Conservation (phyloP, 2,329 filamentous ascomycete genomes). For the Capronia epimyces region DNA sequence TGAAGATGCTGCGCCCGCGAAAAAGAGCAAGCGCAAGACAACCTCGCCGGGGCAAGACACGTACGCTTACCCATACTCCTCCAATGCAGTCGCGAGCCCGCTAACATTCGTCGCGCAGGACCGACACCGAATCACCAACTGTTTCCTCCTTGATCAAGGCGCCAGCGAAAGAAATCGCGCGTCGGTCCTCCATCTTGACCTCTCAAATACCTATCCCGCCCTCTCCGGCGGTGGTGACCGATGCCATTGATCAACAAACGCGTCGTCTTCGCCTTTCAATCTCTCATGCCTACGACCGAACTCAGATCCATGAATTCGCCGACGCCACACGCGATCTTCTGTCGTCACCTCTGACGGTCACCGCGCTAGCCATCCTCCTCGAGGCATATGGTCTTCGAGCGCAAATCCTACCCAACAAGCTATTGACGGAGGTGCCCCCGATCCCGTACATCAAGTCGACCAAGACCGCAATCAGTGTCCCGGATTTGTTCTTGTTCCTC, state of each 20-base stretch:
- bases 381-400: conserved; percentile 66
- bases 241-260: conserved; percentile 64
- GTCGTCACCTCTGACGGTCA: conserved; percentile 66
- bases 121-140: conserved; percentile 18
- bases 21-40: conserved; percentile 29
- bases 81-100: conserved; percentile 22
- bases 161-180: conserved; percentile 38
- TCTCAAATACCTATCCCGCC: conserved; percentile 67
- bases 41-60: conserved; percentile 32
- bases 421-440: conserved; percentile 63
- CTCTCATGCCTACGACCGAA: conserved; percentile 54
- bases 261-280: conserved; percentile 55
- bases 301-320: conserved; percentile 61
- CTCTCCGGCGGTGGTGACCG: conserved; percentile 71
- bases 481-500: conserved; percentile 71
- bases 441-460: conserved; percentile 51
- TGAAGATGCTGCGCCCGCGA: conserved; percentile 36
- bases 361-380: conserved; percentile 61
- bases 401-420: conserved; percentile 66
- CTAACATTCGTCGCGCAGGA: conserved; percentile 14
- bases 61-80: conserved; percentile 31
- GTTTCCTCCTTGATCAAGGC: conserved; percentile 23
- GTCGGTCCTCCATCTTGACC: conserved; percentile 39
- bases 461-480: conserved; percentile 61
- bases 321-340: conserved; percentile 63